Percentiles rank a stretch among this genome's conserved stretches.
These are phyloP conservation scores for Helicocarpus griseus DNA, from an alignment of 2,329 filamentous ascomycete species.

Conservation along the genomic window DNA sequence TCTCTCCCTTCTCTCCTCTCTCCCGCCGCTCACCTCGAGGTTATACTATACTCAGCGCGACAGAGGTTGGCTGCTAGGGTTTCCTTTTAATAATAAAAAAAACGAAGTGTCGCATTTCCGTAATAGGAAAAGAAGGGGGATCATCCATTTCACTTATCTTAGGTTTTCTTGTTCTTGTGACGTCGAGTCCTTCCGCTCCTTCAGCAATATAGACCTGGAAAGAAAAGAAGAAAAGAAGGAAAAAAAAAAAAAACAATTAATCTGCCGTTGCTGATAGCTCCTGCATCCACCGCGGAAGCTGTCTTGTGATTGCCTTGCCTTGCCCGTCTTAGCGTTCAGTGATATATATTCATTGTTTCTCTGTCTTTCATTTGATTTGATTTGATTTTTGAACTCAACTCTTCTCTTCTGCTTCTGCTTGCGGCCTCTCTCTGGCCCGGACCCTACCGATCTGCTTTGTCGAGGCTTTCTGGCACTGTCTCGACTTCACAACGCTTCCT, in stretches of 20 bases:
- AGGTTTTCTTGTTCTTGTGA: neutral
- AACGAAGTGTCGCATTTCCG: neutral
- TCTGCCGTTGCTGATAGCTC: neutral
- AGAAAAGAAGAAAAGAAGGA: neutral
- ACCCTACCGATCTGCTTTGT: slow-evolving; percentile 1
- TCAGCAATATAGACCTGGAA: neutral
- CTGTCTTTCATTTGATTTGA: neutral
- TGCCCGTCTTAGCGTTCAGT: neutral
- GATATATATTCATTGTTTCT: neutral
- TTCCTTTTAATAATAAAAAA: too few species aligned
- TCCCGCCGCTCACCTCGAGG: neutral
- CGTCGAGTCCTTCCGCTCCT: neutral
- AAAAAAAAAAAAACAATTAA: neutral
- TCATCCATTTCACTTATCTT: neutral
- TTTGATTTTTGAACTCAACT: neutral
- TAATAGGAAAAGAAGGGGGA: slow-evolving; percentile 1
- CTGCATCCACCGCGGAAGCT: neutral
- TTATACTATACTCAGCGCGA: neutral
- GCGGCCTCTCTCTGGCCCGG: neutral
- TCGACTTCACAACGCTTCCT: neutral
- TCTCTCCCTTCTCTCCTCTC: neutral
- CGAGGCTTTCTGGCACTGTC: slow-evolving; percentile 10
- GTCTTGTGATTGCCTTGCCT: neutral
- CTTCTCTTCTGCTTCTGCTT: neutral
- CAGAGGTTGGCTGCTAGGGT: too few species aligned